Evolutionary conservation across 2,329 filamentous ascomycete genomes (phyloP).

Genomic region (Fusarium sororula): DNA sequence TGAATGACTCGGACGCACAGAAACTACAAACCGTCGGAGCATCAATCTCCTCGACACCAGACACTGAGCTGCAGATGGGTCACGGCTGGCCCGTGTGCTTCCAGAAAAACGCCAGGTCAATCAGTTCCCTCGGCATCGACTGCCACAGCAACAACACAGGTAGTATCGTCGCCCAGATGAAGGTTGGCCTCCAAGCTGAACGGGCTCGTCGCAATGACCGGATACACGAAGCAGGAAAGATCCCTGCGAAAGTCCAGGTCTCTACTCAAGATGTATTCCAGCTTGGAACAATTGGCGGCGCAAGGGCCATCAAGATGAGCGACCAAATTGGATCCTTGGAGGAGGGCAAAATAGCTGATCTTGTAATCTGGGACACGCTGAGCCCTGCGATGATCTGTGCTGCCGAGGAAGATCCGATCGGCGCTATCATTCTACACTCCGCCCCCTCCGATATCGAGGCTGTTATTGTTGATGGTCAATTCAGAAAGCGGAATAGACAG

Average conservation of each 20-base stretch:
- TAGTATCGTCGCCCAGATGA: neutral
- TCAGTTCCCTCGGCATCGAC: neutral
- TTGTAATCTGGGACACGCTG: neutral
- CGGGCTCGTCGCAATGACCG: neutral
- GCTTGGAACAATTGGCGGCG: neutral
- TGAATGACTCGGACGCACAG: slow-evolving; percentile 1
- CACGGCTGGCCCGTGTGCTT: slow-evolving; percentile 14
- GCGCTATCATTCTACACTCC: neutral
- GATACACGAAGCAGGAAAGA: neutral
- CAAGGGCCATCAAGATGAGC: neutral
- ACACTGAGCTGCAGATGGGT: slow-evolving; percentile 11
- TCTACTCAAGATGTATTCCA: neutral
- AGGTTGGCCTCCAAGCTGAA: neutral
- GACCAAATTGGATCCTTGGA: neutral
- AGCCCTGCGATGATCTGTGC: slow-evolving; percentile 8
- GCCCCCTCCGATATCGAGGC: neutral
- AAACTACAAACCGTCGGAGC: neutral
- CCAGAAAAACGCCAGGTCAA: neutral
- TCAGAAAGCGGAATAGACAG: neutral
- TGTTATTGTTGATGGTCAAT: slow-evolving; percentile 7
- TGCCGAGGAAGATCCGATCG: neutral
- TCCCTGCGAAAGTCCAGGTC: neutral
- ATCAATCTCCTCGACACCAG: neutral
- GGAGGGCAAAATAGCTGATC: slow-evolving; percentile 3
- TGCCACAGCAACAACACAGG: slow-evolving; percentile 8